Evolutionary conservation across 2,329 filamentous ascomycete species (phyloP).

Genomic region (Ophiocordyceps sinensis): DNA sequence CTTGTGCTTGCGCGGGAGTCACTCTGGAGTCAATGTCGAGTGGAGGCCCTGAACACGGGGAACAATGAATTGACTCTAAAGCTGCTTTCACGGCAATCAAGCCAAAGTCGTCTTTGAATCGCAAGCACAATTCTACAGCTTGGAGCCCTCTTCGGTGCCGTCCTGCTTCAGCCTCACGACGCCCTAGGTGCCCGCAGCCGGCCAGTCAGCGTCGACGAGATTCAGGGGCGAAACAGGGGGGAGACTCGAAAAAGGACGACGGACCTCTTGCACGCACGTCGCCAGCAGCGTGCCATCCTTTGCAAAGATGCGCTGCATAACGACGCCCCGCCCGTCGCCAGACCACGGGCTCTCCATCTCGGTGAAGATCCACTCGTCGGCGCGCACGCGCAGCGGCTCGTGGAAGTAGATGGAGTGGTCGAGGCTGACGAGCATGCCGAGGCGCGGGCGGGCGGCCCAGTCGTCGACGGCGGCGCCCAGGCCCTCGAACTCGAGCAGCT

Average conservation of each 20-base stretch:
- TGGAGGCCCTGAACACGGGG: no score
- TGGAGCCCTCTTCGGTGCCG: conserved; percentile 14
- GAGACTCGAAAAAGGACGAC: conserved; percentile 10
- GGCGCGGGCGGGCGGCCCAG: conserved; percentile 34
- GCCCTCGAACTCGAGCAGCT: conserved; percentile 27
- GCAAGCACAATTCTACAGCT: no score
- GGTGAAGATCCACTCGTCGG: conserved; percentile 64
- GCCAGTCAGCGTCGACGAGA: neutral
- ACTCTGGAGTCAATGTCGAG: no score
- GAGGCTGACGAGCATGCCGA: conserved; percentile 77
- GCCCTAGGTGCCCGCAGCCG: conserved; percentile 20
- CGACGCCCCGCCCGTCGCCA: conserved; percentile 62
- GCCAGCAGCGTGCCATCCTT: conserved; percentile 59
- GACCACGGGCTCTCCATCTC: conserved; percentile 75
- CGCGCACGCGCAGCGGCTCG: conserved; percentile 40
- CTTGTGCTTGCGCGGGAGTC: no score
- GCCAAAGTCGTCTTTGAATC: no score
- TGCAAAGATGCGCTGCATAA: conserved; percentile 60
- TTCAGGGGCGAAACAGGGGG: neutral
- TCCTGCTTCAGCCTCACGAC: conserved; percentile 34
- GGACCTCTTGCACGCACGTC: conserved; percentile 66
- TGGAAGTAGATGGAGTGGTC: conserved; percentile 64
- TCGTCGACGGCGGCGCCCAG: conserved; percentile 27
- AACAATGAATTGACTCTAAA: no score
- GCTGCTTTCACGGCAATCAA: no score